phyloP scores from a whole-genome alignment of 1,139 yeast genomes.

The Arxiozyma slooffiae region DNA sequence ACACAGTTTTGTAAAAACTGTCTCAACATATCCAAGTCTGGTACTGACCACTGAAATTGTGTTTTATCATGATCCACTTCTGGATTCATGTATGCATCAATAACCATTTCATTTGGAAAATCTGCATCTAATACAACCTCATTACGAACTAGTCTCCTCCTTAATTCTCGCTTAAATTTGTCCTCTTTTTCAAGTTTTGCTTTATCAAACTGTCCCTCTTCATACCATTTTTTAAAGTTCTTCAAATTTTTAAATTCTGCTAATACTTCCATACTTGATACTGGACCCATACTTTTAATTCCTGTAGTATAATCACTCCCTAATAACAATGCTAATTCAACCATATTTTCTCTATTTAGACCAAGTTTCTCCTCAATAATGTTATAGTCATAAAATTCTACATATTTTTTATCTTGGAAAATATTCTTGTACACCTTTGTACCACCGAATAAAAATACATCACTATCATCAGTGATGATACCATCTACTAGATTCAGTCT shows the following conservation, averaged over 20 bases:
- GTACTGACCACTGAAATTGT: slow-evolving; percentile 81
- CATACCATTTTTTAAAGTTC: slow-evolving; percentile 47
- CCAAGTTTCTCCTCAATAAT: slow-evolving; percentile 62
- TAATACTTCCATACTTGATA: slow-evolving; percentile 80
- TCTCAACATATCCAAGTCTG: slow-evolving; percentile 72
- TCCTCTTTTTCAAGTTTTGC: slow-evolving; percentile 35
- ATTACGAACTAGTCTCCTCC: slow-evolving; percentile 48
- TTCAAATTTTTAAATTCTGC: slow-evolving; percentile 61
- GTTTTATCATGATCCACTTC: slow-evolving; percentile 76
- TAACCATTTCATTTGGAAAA: slow-evolving; percentile 65
- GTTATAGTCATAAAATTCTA: slow-evolving; percentile 64
- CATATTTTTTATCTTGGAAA: slow-evolving; percentile 89
- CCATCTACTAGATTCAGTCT: slow-evolving; percentile 76
- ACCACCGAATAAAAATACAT: slow-evolving; percentile 91
- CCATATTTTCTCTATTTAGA: slow-evolving; percentile 49
- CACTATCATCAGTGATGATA: slow-evolving; percentile 93
- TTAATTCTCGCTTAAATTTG: slow-evolving; percentile 45
- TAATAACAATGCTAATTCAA: slow-evolving; percentile 68
- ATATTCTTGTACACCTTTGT: slow-evolving; percentile 75
- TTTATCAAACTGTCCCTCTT: slow-evolving; percentile 33
- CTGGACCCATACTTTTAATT: slow-evolving; percentile 85
- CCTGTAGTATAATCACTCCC: slow-evolving; percentile 97
- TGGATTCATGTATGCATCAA: slow-evolving; percentile 66
- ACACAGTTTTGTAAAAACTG: slow-evolving; percentile 57
- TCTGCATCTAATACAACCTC: slow-evolving; percentile 39